These are phyloP conservation scores for Spatholobus suberectus DNA, from an alignment of 306 rosid genomes.

Conservation along the genomic window DNA sequence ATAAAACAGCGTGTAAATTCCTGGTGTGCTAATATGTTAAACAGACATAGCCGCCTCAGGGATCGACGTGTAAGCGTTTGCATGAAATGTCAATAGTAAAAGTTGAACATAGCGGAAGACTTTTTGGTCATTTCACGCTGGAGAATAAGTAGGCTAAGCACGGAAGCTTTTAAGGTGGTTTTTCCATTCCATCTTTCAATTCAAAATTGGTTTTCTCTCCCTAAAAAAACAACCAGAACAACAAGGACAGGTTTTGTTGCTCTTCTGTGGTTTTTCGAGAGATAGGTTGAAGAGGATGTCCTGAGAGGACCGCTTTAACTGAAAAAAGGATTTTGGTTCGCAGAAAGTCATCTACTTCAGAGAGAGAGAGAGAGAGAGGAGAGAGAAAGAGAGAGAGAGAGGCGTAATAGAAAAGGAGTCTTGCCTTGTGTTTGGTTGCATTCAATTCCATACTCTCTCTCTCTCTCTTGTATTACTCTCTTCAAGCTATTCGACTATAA, in stretches of 20 bases:
- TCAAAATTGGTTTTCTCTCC: constrained; percentile 17
- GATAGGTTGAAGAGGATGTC: constrained; percentile 37
- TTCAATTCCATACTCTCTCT: constrained; percentile 47
- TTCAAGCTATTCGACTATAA: constrained; percentile 41
- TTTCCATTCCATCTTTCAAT: constrained; percentile 19
- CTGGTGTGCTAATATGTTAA: background rate
- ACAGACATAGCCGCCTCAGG: constrained; percentile 29
- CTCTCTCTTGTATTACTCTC: constrained; percentile 29
- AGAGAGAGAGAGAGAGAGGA: background rate
- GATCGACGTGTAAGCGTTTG: constrained; percentile 65
- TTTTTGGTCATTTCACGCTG: constrained; percentile 53
- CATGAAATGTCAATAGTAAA: constrained; percentile 62
- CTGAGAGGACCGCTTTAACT: constrained; percentile 59
- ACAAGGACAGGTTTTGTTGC: constrained; percentile 34
- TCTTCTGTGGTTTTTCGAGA: constrained; percentile 40
- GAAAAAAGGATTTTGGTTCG: constrained; percentile 26
- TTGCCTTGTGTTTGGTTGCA: constrained; percentile 50
- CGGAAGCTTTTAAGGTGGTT: constrained; percentile 39
- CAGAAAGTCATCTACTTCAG: constrained; percentile 51
- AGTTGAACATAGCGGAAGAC: constrained; percentile 36
- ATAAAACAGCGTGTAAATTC: background rate
- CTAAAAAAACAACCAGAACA: background rate
- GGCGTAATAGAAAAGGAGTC: constrained; percentile 7
- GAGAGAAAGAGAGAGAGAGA: constrained; percentile 19
- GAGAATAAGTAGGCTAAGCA: constrained; percentile 25